Evolutionary conservation across 164 flowering plant species (phyloP).

Genomic region (Nelumbo lutea): DNA sequence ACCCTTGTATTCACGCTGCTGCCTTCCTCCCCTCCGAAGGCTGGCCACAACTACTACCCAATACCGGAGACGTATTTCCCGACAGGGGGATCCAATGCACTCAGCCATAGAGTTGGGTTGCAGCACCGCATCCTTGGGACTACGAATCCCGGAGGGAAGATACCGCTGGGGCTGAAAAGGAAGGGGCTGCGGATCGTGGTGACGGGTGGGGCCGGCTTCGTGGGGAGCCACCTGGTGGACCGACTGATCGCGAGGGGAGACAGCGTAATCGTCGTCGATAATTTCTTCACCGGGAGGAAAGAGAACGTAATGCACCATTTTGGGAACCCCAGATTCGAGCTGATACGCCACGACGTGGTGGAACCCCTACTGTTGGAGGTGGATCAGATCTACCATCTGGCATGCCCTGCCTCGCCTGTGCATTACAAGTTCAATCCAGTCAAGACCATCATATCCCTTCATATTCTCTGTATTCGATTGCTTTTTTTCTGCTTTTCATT

Average conservation of each 20-base stretch:
- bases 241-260: conserved; percentile 77
- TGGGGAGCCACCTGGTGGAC: conserved; percentile 86
- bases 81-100: conserved; percentile 5
- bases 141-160: conserved; percentile 44
- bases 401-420: conserved; percentile 91
- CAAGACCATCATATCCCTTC: conserved; percentile 88
- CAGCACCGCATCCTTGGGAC: conserved; percentile 20
- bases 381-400: conserved; percentile 95
- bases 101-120: conserved; percentile 1
- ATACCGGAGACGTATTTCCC: conserved; percentile 17
- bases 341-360: conserved; percentile 88
- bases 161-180: conserved; percentile 73
- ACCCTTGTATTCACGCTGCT: conserved; percentile 49
- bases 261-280: conserved; percentile 88
- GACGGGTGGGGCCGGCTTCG: conserved; percentile 94
- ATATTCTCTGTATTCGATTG: not conserved
- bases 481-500: not conserved
- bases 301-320: conserved; percentile 90
- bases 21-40: conserved; percentile 20
- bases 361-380: conserved; percentile 83
- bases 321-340: conserved; percentile 81
- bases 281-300: conserved; percentile 88
- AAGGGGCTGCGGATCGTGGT: conserved; percentile 78
- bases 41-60: conserved; percentile 3
- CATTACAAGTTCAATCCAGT: conserved; percentile 96